Conservation (phyloP, 2,329 filamentous ascomycete genomes). For the Lecanoromycetidae sp. region DNA sequence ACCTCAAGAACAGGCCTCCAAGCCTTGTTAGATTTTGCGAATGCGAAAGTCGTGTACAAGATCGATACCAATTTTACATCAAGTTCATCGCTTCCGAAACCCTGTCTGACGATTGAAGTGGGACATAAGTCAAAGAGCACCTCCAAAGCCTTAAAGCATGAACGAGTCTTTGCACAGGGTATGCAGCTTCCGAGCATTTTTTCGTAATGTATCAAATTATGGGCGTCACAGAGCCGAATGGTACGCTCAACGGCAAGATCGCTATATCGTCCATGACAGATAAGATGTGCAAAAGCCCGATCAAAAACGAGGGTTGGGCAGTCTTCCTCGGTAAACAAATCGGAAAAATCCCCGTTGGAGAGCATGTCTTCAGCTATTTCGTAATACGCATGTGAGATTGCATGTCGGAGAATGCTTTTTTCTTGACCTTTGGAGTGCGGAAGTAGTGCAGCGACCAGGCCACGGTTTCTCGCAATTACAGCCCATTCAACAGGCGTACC, state of each 20-base stretch:
- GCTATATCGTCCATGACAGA: not conserved
- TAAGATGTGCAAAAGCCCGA: not conserved
- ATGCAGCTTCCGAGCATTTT: slow-evolving; percentile 1
- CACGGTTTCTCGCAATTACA: not conserved
- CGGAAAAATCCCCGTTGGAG: not conserved
- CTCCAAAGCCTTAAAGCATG: slow-evolving; percentile 3
- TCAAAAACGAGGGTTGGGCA: not conserved
- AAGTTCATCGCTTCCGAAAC: slow-evolving; percentile 4
- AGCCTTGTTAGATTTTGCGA: not conserved
- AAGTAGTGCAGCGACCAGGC: slow-evolving; percentile 1
- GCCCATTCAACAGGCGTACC: slow-evolving; percentile 2
- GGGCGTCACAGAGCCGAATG: slow-evolving; percentile 3
- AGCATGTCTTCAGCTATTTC: not conserved
- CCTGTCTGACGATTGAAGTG: slow-evolving; percentile 3
- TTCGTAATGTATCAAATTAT: not conserved
- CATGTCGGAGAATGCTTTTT: slow-evolving; percentile 1
- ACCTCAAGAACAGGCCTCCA: slow-evolving; percentile 7
- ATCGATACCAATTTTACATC: not conserved
- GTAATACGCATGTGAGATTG: slow-evolving; percentile 2
- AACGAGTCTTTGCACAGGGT: not conserved
- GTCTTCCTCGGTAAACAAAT: not conserved
- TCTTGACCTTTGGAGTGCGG: slow-evolving; percentile 5
- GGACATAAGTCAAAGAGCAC: slow-evolving; percentile 4
- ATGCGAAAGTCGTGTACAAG: slow-evolving; percentile 1
- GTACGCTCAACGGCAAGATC: slow-evolving; percentile 1